Evolutionary conservation across 257 asterid genomes (phyloP), one percentile per base, ranked within the genome.

Genomic region (Solanum paucissectum): DNA sequence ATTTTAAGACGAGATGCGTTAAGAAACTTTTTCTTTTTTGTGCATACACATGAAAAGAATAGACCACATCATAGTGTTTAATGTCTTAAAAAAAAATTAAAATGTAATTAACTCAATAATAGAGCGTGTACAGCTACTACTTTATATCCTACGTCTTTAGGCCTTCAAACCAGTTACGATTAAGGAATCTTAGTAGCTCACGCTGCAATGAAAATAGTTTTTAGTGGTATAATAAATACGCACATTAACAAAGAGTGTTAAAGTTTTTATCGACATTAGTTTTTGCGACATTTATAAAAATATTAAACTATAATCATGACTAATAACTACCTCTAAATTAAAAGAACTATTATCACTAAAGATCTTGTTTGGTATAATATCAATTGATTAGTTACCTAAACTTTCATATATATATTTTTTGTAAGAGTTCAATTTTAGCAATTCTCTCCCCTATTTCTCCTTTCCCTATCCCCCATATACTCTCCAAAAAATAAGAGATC

Each of bases 31-130:
- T 23, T 23, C 9, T 23, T 42, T 81, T 46, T 46, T 46, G 29
- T 29, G 20, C 85, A 46, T 81, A 81, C 58, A 81, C 42, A 81
- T 81, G 85, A 81, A 81, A 81, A 81, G 85, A 81, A 46, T 81
- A 81, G 85, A 81, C 25, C 68, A 46, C 12, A 10, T 81, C 66
- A 46, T 81, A 29, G 16, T 27, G 40, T 79, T 44, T 79, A 46
- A 13, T 77, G 62, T 12, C n/a, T 13, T 40, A 42, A 77, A 16
- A 7, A 7, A 8, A 73, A 34, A 1, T 29, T 29, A 21, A 9
- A 76, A 6, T 4, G 64, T 8, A 42, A 25, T 46, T 42, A 44
- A 25, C 84, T 79, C 84, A 79, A 79, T 42, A 79, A 79, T 79
- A 25, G 64, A 79, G 25, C 3, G 9, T 79, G 84, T 76, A 79